These are phyloP conservation scores for Gaeumannomyces sp. DNA, from an alignment of 2,329 filamentous ascomycete species.

Conservation along the genomic window DNA sequence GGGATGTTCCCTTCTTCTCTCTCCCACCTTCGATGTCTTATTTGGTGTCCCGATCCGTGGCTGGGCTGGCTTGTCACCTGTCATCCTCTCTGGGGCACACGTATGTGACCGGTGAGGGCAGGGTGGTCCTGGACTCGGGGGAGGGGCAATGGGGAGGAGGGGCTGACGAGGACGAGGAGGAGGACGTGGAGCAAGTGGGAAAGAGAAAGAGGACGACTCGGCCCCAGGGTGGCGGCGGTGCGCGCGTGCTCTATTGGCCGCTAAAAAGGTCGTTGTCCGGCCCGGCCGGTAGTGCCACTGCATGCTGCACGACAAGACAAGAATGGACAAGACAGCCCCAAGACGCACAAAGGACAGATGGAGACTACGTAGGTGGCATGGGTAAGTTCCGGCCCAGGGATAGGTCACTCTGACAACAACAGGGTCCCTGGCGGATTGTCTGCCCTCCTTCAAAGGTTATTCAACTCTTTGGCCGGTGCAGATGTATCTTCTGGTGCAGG, in stretches of 20 bases:
- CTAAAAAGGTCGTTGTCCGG: background rate
- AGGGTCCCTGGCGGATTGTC: no score
- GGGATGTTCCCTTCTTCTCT: no score
- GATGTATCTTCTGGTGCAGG: no score
- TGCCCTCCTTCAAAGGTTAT: no score
- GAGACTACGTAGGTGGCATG: no score
- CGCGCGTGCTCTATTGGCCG: background rate
- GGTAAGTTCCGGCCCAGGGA: no score
- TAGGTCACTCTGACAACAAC: no score
- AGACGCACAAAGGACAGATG: background rate
- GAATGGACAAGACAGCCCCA: background rate
- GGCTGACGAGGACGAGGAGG: background rate
- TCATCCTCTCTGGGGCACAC: background rate
- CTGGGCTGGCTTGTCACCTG: background rate
- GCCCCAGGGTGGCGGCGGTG: no score
- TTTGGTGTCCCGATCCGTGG: background rate
- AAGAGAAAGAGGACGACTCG: no score
- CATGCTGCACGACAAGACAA: background rate
- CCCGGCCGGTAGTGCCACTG: background rate
- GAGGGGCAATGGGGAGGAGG: no score
- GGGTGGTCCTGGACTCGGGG: no score
- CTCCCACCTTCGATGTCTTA: background rate
- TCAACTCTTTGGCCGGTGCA: no score
- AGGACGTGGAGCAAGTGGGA: background rate
- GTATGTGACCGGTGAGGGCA: background rate